These are phyloP conservation scores for Prunus fruticosa DNA, from an alignment of 306 rosid species.

Conservation along the genomic window DNA sequence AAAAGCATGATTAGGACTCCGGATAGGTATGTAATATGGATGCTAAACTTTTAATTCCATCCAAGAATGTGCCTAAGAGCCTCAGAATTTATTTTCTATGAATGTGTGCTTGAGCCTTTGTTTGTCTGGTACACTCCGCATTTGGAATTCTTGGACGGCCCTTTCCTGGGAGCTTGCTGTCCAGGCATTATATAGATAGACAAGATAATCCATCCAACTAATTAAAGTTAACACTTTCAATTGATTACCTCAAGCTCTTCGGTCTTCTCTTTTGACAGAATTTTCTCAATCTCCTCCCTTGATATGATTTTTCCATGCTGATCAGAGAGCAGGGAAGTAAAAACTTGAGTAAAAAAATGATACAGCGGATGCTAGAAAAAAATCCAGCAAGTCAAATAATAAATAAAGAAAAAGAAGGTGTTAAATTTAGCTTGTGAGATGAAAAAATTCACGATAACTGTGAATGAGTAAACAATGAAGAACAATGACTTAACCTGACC, in stretches of 20 bases:
- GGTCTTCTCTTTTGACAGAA: conserved; percentile 64
- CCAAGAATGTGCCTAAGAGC: background rate
- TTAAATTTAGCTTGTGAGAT: background rate
- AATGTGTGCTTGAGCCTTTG: background rate
- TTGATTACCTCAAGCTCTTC: conserved; percentile 71
- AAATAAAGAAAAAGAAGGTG: background rate
- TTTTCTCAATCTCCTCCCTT: conserved; percentile 76
- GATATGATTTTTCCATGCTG: conserved; percentile 89
- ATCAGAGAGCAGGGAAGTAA: conserved; percentile 32
- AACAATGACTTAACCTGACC: background rate
- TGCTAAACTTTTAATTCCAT: background rate
- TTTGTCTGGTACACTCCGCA: background rate
- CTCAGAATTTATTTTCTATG: no score
- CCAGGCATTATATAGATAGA: background rate
- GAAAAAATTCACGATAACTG: background rate
- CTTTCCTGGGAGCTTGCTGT: background rate
- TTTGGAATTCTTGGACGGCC: background rate
- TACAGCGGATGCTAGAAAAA: background rate
- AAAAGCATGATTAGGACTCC: background rate
- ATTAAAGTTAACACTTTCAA: conserved; percentile 10
- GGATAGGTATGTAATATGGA: background rate
- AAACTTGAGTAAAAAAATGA: background rate
- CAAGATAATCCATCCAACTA: background rate
- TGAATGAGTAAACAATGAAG: background rate
- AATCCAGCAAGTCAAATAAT: background rate